A percentile compares a stretch with the other conserved stretches of the same genome.
Conservation (phyloP, 1,139 yeast genomes). For the Nakaseomyces delphensis region DNA sequence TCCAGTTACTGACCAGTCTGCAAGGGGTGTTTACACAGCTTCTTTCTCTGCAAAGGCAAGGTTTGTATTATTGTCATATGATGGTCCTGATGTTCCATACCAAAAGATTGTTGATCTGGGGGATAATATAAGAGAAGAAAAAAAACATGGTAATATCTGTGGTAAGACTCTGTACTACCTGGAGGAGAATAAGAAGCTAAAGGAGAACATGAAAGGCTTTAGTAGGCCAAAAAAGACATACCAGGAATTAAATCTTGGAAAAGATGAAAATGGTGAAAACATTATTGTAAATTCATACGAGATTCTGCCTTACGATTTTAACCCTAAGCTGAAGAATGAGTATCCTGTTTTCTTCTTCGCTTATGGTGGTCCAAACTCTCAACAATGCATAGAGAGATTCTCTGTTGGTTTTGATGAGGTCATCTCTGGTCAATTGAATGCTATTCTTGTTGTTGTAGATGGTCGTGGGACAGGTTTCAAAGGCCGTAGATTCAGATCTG, state of each 20-base stretch:
- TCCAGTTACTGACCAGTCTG: slow-evolving; percentile 46
- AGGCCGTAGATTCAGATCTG: slow-evolving; percentile 48
- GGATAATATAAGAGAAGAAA: slow-evolving; percentile 16
- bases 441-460: slow-evolving; percentile 71
- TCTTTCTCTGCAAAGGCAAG: slow-evolving; percentile 64
- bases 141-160: slow-evolving; percentile 19
- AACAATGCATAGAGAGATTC: slow-evolving; percentile 49
- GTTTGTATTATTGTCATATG: slow-evolving; percentile 48
- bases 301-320: slow-evolving; percentile 55
- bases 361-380: slow-evolving; percentile 82
- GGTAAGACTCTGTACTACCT: slow-evolving; percentile 33
- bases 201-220: slow-evolving; percentile 35
- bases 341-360: slow-evolving; percentile 68
- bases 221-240: slow-evolving; percentile 42
- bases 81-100: slow-evolving; percentile 61
- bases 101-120: slow-evolving; percentile 54
- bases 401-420: slow-evolving; percentile 52
- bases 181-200: slow-evolving; percentile 43
- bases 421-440: slow-evolving; percentile 58
- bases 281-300: slow-evolving; percentile 50
- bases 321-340: slow-evolving; percentile 37
- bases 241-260: slow-evolving; percentile 43
- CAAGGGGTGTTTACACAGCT: slow-evolving; percentile 59
- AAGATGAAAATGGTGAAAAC: slow-evolving; percentile 37
- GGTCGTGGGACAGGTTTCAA: slow-evolving; percentile 78